phyloP scores from a whole-genome alignment of 2,329 filamentous ascomycete species.

The Colletotrichum neosansevieriae region DNA sequence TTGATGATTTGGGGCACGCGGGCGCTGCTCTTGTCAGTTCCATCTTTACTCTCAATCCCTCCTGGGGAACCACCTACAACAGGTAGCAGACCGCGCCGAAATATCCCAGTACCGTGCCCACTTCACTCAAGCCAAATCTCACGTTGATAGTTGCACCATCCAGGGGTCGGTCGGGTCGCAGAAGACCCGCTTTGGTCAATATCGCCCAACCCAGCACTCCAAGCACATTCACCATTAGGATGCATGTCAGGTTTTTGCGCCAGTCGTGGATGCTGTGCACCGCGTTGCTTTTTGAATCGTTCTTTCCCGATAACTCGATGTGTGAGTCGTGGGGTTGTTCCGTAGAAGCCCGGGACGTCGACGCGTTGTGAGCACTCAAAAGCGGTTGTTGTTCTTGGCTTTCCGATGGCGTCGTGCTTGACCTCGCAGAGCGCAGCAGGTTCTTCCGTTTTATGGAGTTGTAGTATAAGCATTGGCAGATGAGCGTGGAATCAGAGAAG shows the following conservation, averaged over 20 bases:
- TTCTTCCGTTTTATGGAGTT: not conserved
- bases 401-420: not conserved
- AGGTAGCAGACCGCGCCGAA: constrained; percentile 30
- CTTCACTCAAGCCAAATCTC: not conserved
- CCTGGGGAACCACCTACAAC: not conserved
- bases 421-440: not conserved
- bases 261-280: not conserved
- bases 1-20: constrained; percentile 32
- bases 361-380: too few species aligned
- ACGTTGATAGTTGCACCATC: not conserved
- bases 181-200: not conserved
- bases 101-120: constrained; percentile 18
- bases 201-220: constrained; percentile 16
- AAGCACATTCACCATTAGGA: not conserved
- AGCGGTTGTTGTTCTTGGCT: too few species aligned
- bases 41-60: rapidly evolving
- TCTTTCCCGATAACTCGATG: not conserved
- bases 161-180: not conserved
- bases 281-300: not conserved
- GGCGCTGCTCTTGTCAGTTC: constrained; percentile 1
- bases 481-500: constrained; percentile 30
- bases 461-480: constrained; percentile 31
- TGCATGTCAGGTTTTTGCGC: constrained; percentile 25
- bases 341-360: too few species aligned
- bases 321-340: too few species aligned